Percentiles rank a stretch among this genome's conserved stretches.
phyloP scores from a whole-genome alignment of 2,329 filamentous ascomycete genomes.

The Colletotrichum ledebouriae region DNA sequence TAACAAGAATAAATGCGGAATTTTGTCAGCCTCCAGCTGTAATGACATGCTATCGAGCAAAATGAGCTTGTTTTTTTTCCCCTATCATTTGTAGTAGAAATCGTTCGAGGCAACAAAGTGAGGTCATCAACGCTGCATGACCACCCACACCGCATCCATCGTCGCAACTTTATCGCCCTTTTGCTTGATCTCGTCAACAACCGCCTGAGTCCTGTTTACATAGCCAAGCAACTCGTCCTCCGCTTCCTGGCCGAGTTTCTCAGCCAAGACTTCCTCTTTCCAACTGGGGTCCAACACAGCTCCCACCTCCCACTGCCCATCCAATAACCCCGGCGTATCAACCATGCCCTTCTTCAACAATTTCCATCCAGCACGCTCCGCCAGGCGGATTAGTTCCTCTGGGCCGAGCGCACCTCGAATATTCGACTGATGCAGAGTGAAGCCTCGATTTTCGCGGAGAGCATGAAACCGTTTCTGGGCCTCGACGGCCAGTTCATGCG shows the following conservation, averaged over 20 bases:
- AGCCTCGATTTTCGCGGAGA: slow-evolving; percentile 16
- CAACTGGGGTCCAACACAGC: slow-evolving; percentile 31
- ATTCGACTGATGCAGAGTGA: slow-evolving; percentile 19
- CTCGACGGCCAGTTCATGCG: slow-evolving; percentile 36
- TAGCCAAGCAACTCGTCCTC: slow-evolving; percentile 35
- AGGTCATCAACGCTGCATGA: slow-evolving; percentile 18
- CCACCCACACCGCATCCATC: slow-evolving; percentile 36
- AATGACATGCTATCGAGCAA: too few relatives aligned
- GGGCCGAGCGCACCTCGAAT: slow-evolving; percentile 34
- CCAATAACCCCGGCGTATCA: slow-evolving; percentile 36
- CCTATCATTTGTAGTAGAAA: not conserved
- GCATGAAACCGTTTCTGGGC: slow-evolving; percentile 24
- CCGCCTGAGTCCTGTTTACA: slow-evolving; percentile 6
- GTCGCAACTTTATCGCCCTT: slow-evolving; percentile 20
- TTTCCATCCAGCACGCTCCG: slow-evolving; percentile 30
- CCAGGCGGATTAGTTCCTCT: slow-evolving; percentile 26
- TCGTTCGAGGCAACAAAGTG: not conserved
- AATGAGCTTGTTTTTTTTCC: too few relatives aligned
- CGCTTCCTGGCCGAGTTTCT: slow-evolving; percentile 9
- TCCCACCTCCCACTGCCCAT: slow-evolving; percentile 37
- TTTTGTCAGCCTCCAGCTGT: too few relatives aligned
- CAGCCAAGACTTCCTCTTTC: slow-evolving; percentile 14
- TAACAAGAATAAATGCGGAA: not conserved
- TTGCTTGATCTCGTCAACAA: slow-evolving; percentile 17
- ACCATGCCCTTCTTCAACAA: slow-evolving; percentile 17